Base-by-base conservation (phyloP, 768 basidiomycete genomes). In the Collybia sordida region DNA sequence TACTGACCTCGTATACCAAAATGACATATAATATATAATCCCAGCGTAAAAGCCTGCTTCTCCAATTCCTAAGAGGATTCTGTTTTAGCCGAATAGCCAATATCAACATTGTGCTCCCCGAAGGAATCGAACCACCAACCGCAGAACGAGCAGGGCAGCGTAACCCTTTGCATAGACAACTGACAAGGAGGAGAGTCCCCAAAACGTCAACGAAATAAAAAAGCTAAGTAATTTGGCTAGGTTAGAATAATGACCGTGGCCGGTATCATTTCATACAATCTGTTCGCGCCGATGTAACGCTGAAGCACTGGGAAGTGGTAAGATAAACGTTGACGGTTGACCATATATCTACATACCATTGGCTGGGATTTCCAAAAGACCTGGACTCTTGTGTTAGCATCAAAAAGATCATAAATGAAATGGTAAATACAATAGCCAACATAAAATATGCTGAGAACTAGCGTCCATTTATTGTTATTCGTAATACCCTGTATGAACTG, bases 1-100 rank as follows among this genome's bases (percentile, higher is more conserved):
- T 6, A 31, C 31, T 15, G 35, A 71, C 72, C 70, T 64, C 54
- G 65, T 70, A 47, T 79, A 80, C 81, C 81, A 82, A 60, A 82
- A 82, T 0, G 80, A 81, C 23, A 81, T 60, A 54, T 82, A 82
- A 51, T 82, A 82, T 4, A 82, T 81, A 75, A 81, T 78, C 6
- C 80, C 81, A 0, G 80, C 79, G 50, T 82, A 82, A 51, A 75
- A 82, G 0, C 81, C 81, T 0, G 80, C 80, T 57, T 82, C 81
- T 9, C 81, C 81, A n/a, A 82, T 81, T 6, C 81, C 81, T 55
- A 82, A 64, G 3, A 82, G 60, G 2, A 83, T 75, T 17, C 81
- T 31, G 31, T 11, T 12, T 12, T 14, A 31, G 31, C 31, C 6
- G 9, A 14, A 11, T 3, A 3, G 27, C 43, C 12, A 27, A 3